Evolutionary conservation across 805 yeast genomes (phyloP).

Genomic region (Candida montana): DNA sequence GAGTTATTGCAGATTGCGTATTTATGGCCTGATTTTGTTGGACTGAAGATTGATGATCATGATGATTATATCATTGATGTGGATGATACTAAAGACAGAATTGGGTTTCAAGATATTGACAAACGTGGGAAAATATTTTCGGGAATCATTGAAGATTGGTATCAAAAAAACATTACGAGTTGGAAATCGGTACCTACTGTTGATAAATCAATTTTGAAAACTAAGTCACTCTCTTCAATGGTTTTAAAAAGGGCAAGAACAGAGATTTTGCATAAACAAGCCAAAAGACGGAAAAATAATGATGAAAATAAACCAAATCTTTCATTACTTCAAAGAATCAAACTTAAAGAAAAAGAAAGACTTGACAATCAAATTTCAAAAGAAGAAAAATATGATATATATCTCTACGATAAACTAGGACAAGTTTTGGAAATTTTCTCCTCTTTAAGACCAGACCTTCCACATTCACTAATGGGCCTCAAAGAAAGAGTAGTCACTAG

Average conservation of each 20-base stretch:
- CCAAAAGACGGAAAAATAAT: background rate
- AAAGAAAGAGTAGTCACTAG: slow-evolving; percentile 17
- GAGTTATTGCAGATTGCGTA: slow-evolving; percentile 16
- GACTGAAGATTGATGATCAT: slow-evolving; percentile 13
- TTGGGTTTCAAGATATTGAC: slow-evolving; percentile 7
- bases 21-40: slow-evolving; percentile 19
- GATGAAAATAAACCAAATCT: slow-evolving; percentile 11
- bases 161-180: slow-evolving; percentile 5
- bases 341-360: slow-evolving; percentile 29
- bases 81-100: slow-evolving; percentile 9
- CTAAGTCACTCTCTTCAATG: background rate
- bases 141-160: slow-evolving; percentile 15
- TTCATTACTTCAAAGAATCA: slow-evolving; percentile 36
- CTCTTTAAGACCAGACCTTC: slow-evolving; percentile 18
- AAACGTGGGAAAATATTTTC: slow-evolving; percentile 11
- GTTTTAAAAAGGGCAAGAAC: slow-evolving; percentile 6
- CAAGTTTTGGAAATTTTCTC: slow-evolving; percentile 28
- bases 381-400: slow-evolving; percentile 20
- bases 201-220: background rate
- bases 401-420: slow-evolving; percentile 26
- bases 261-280: slow-evolving; percentile 13
- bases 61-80: slow-evolving; percentile 18
- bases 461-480: slow-evolving; percentile 18
- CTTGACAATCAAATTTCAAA: slow-evolving; percentile 16
- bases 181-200: slow-evolving; percentile 14